Percentiles rank a stretch among this genome's conserved stretches.
These are phyloP conservation scores for Microbotryum scabiosae DNA, from an alignment of 1,284 basidiomycete species.

Conservation along the genomic window DNA sequence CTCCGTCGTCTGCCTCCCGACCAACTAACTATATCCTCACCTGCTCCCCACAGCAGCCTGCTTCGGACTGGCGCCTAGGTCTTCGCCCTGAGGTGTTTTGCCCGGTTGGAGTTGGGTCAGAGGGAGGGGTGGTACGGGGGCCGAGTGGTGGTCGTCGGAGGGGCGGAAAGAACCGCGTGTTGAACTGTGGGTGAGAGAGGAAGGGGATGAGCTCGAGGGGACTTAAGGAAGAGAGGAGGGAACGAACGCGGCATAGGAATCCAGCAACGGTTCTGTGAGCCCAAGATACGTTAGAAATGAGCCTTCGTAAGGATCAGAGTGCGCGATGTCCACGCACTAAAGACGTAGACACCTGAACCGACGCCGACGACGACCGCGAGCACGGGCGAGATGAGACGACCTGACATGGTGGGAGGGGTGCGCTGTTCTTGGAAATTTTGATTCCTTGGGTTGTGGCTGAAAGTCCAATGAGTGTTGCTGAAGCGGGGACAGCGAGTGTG, in stretches of 20 bases:
- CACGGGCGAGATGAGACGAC: slow-evolving; percentile 13
- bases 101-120: slow-evolving; percentile 14
- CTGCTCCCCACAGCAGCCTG: background rate
- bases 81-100: slow-evolving; percentile 15
- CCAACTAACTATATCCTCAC: too few relatives aligned
- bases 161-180: slow-evolving; percentile 24
- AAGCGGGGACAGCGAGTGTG: too few relatives aligned
- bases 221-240: background rate
- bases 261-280: slow-evolving; percentile 23
- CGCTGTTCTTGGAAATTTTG: too few relatives aligned
- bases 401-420: background rate
- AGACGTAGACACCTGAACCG: slow-evolving; percentile 21
- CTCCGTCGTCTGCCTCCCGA: too few relatives aligned
- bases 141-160: slow-evolving; percentile 28
- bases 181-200: slow-evolving; percentile 9
- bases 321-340: slow-evolving; percentile 12
- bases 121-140: slow-evolving; percentile 20
- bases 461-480: too few relatives aligned
- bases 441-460: too few relatives aligned
- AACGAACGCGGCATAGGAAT: slow-evolving; percentile 18
- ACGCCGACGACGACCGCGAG: slow-evolving; percentile 18
- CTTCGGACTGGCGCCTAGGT: slow-evolving; percentile 11
- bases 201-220: background rate
- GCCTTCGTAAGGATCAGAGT: too few relatives aligned
- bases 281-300: background rate